A percentile compares a stretch with the other conserved stretches of the same genome.
These are phyloP conservation scores for Coleophoma crateriformis DNA, from an alignment of 2,329 filamentous ascomycete genomes.

Conservation along the genomic window DNA sequence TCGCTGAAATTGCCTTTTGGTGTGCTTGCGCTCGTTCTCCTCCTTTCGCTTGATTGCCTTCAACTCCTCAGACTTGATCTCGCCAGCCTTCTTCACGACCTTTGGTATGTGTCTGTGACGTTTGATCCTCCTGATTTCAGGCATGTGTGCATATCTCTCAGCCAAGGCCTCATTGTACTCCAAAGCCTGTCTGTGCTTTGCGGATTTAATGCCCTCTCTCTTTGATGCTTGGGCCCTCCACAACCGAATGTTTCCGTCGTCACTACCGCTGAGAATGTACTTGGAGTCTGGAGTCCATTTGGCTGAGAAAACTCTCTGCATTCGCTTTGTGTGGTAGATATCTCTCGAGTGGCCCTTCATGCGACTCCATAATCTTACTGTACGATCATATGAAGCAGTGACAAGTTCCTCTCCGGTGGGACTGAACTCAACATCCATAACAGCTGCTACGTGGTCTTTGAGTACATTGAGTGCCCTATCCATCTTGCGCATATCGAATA, in stretches of 20 bases:
- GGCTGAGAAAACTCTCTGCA: conserved; percentile 88
- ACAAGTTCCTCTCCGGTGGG: conserved; percentile 93
- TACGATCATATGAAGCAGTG: conserved; percentile 82
- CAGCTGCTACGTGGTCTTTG: conserved; percentile 82
- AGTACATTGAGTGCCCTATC: conserved; percentile 82
- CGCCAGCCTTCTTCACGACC: conserved; percentile 88
- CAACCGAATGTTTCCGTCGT: conserved; percentile 86
- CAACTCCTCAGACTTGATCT: conserved; percentile 91
- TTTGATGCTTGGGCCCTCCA: conserved; percentile 87
- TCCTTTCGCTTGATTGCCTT: conserved; percentile 82
- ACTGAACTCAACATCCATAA: conserved; percentile 95
- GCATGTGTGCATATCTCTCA: conserved; percentile 88
- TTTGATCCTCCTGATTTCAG: conserved; percentile 85
- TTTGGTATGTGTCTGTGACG: conserved; percentile 88
- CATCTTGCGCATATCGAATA: conserved; percentile 94
- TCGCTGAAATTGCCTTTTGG: conserved; percentile 72
- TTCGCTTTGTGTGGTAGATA: conserved; percentile 94
- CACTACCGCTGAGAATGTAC: conserved; percentile 84
- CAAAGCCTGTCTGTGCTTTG: conserved; percentile 77
- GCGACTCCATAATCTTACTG: conserved; percentile 78
- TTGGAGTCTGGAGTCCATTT: conserved; percentile 84
- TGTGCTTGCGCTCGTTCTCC: conserved; percentile 92
- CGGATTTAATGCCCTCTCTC: conserved; percentile 78
- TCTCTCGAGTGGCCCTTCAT: conserved; percentile 81
- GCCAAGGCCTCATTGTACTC: conserved; percentile 88